Percentiles rank a stretch among this genome's conserved stretches.
phyloP scores from a whole-genome alignment of 208 protist species.

The Entamoeba dispar region DNA sequence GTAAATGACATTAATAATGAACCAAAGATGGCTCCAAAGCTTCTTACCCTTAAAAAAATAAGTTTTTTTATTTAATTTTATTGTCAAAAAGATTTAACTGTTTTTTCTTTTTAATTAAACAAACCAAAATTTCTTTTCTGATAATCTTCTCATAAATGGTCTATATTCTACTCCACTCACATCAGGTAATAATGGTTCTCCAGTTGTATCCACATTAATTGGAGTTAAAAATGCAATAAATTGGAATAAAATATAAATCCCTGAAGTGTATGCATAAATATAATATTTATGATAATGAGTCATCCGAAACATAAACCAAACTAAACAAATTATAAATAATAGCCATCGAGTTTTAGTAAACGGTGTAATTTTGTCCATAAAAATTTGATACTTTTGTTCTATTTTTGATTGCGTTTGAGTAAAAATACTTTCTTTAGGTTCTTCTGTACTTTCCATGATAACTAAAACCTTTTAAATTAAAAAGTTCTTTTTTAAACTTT shows the following conservation, averaged over 20 bases:
- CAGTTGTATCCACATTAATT: neutral
- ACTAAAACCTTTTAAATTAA: too few species aligned
- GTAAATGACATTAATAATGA: neutral
- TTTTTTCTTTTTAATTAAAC: neutral
- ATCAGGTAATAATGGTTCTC: neutral
- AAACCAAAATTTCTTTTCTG: neutral
- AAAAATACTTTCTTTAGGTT: neutral
- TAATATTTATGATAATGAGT: neutral
- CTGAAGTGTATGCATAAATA: neutral
- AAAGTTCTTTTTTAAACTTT: too few species aligned
- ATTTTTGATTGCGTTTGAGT: neutral
- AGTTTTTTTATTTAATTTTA: too few species aligned
- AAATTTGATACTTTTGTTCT: neutral
- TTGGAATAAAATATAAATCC: neutral
- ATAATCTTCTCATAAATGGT: neutral
- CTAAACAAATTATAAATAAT: neutral
- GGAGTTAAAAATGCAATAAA: neutral
- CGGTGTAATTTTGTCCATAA: neutral
- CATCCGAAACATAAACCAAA: neutral
- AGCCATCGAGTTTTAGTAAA: neutral
- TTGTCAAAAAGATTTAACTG: too few species aligned
- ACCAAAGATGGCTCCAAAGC: neutral
- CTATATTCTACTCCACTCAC: neutral
- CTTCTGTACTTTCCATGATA: neutral
- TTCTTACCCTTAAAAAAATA: neutral